These are phyloP conservation scores for Dothideomycetidae sp. DNA, from an alignment of 2,329 filamentous ascomycete genomes.

Conservation along the genomic window DNA sequence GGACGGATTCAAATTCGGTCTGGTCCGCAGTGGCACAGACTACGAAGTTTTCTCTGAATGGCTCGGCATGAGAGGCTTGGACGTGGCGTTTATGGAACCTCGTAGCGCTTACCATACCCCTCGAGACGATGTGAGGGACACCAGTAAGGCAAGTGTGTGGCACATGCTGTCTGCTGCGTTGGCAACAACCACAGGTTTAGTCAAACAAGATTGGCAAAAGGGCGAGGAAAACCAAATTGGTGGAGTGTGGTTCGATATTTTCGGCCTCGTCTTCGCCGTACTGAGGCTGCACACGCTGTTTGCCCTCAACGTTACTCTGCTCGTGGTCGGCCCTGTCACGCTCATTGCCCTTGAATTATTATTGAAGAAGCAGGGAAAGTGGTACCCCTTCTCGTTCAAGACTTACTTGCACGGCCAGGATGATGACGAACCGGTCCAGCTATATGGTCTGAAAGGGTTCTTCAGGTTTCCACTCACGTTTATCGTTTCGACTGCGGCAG, in stretches of 20 bases:
- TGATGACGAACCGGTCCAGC: conserved; percentile 42
- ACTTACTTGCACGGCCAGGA: conserved; percentile 46
- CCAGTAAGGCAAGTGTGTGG: conserved; percentile 61
- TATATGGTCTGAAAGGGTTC: conserved; percentile 69
- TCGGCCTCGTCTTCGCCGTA: conserved; percentile 64
- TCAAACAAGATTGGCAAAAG: conserved; percentile 48
- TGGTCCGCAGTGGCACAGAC: conserved; percentile 78
- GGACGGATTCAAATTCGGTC: conserved; percentile 67
- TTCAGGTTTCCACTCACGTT: conserved; percentile 72
- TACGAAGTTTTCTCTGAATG: conserved; percentile 68
- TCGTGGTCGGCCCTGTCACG: conserved; percentile 64
- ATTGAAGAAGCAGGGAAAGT: conserved; percentile 59
- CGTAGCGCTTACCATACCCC: conserved; percentile 80
- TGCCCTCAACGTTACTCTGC: conserved; percentile 68
- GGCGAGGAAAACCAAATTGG: conserved; percentile 42
- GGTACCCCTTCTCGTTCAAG: conserved; percentile 69
- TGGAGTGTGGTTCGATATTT: conserved; percentile 89
- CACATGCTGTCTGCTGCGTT: conserved; percentile 86
- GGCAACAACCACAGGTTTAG: conserved; percentile 56
- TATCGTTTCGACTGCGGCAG: conserved; percentile 49
- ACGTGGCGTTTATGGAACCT: conserved; percentile 82
- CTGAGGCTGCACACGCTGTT: conserved; percentile 74
- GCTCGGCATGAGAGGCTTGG: conserved; percentile 72
- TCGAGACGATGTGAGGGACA: conserved; percentile 71
- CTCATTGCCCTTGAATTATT: conserved; percentile 55